Evolutionary conservation across 495 filamentous ascomycete species (phyloP), one percentile per base, ranked within the genome.

Genomic region (Xylaria palmicola): DNA sequence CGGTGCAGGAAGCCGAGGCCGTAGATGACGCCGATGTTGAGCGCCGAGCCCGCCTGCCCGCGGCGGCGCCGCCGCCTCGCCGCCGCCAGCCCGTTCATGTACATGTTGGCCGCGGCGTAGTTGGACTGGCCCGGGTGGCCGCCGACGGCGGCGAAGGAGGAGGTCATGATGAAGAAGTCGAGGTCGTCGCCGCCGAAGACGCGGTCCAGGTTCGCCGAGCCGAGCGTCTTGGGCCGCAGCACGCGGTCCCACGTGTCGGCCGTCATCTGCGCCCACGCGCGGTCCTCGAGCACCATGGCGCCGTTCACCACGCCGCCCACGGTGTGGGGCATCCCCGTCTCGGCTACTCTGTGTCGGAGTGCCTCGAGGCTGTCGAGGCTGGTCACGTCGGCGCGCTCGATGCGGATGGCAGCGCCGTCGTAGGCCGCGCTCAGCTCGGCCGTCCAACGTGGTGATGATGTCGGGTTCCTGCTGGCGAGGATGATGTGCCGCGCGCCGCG

Each of bases 51-150:
- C 0, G 68, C 61, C 0, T 72, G 65, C 7, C 73, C 74, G 19
- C 68, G 64, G 1, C 30, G 49, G 6, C 75, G 77, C 3, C 78
- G 71, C 4, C 75, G 77, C 3, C 78, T 70, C 4, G 52, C 32
- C 0, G 72, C 76, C 3, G 75, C 76, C 0, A 81, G 62, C 6
- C 77, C 76, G 53, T 79, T 79, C 77, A 79, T 81, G 72, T 75
- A 81, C 77, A 81, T 78, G 66, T 85, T 85, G 4, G 80, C 83
- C 0, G 84, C 80, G 0, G 78, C 77, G 59, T 86, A 86, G 56
- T 83, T 83, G 6, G 77, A 72, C 63, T 86, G 83, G 3, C 78
- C 78, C 0, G 72, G 64, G 58, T 81, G 76, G 6, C 78, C 78
- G 24, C 77, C 77, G 12, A 78, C 69, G 7, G 77, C 78, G 1